Evolutionary conservation across 78 protist species (phyloP), one percentile per base, ranked within the genome.

Genomic region (Speleostelium caveatum): DNA sequence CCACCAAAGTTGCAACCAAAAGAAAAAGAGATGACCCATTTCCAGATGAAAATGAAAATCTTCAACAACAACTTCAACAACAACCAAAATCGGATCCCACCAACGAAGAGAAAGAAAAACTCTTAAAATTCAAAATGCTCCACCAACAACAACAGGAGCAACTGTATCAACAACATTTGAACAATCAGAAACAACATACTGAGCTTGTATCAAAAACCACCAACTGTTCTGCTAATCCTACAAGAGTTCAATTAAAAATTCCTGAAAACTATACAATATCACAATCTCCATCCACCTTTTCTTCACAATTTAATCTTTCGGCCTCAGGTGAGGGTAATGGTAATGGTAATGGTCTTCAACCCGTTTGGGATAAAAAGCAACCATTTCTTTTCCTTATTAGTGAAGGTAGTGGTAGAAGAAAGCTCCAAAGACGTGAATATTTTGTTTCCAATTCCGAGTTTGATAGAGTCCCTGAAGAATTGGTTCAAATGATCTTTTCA

Each of bases 391-490:
- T 83, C 39, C 33, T 83, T 19, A 56, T 83, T 2, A 39, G 56
- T 2, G 91, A 83, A 10, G 56, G 51, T n/a, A 59, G 56, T 83
- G 71, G 38, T 2, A 56, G 55, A 55, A 69, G 66, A n/a, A 67
- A 60, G n/a, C 63, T 83, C 14, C 35, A 53, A 41, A 67, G 79
- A 67, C 53, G 60, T 21, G 68, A 62, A 4, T 41, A 68, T 56
- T 41, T 41, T 42, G 35, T 83, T 19, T 58, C 80, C 49, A 83
- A 83, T 45, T 59, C 73, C 4, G 24, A 39, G 61, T 83, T 83
- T 60, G 91, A 83, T 60, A 83, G 38, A n/a, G 24, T 83, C 1
- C 91, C 91, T 22, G 91, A 83, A 55, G 91, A 83, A 22, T 35
- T 83, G 0, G 73, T 83, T 35, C 73, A 83, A n/a, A 21, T 60